phyloP scores from a whole-genome alignment of 306 rosid species.

The Oxytropis ochrocephala region DNA sequence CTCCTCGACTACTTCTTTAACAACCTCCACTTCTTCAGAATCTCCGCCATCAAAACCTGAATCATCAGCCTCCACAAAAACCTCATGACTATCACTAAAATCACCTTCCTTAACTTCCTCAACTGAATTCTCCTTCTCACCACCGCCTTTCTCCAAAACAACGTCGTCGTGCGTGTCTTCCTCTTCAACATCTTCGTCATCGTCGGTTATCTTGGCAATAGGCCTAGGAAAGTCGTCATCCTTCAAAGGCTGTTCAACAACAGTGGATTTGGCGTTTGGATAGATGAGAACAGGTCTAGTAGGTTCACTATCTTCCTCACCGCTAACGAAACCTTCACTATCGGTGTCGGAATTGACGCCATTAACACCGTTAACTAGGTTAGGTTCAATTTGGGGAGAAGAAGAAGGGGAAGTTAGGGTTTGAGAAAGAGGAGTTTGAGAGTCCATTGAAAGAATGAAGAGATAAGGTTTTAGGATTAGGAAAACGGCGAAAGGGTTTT shows the following conservation, averaged over 20 bases:
- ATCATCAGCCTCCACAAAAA: conserved; percentile 25
- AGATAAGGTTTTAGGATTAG: conserved; percentile 25
- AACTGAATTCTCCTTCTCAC: neutral
- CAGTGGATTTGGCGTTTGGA: conserved; percentile 6
- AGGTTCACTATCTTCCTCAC: conserved; percentile 36
- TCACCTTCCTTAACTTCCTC: conserved; percentile 32
- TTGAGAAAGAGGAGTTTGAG: conserved; percentile 22
- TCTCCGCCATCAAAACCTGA: conserved; percentile 2
- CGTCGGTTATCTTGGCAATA: conserved; percentile 25
- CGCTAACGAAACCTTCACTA: conserved; percentile 59
- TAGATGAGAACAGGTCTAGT: conserved; percentile 32
- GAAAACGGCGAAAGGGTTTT: conserved; percentile 4
- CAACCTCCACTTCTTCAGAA: conserved; percentile 22
- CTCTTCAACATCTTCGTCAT: conserved; percentile 36
- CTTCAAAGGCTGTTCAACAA: neutral
- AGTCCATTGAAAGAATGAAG: conserved; percentile 32
- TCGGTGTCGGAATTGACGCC: conserved; percentile 38
- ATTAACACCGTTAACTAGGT: conserved; percentile 11
- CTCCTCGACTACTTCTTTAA: conserved; percentile 1
- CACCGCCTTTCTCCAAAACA: conserved; percentile 11
- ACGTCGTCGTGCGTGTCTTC: neutral
- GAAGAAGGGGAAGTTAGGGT: conserved; percentile 30
- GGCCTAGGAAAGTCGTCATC: neutral
- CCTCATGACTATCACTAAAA: conserved; percentile 25
- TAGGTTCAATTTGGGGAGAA: conserved; percentile 11